Base-by-base conservation (phyloP, 202 grass and related monocot genomes). In the Carex arenaria region DNA sequence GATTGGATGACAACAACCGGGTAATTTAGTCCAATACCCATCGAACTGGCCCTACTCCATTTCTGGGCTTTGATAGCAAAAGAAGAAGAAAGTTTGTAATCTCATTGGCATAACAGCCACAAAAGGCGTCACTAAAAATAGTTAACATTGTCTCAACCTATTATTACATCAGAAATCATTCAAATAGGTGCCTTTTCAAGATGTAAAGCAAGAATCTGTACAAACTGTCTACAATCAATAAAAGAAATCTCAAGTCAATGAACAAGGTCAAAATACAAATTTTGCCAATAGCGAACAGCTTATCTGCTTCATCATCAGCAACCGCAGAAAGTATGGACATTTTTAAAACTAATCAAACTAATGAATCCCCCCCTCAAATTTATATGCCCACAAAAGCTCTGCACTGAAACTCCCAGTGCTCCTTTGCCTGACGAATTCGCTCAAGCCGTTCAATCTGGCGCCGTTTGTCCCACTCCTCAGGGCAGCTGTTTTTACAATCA, bases 341-440 rank as follows among this genome's bases (percentile, higher is more conserved):
- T 51, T 51, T 51, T 51, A 12, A 12, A 51, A 51, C 10, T 51
- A 51, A 51, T 51, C 47, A 49, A 9, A 47, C 43, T 47, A 47
- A 10, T 49, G 45, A 3, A 49, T 40, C 5, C 38, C 38, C 38
- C 79, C 49, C 72, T 64, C 22, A 42, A 17, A 7, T 2, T 90
- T 68, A 91, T 13, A 94, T 86, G 22, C 92, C 92, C 85, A 97
- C 80, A 73, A 97, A 94, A 74, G 87, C 88, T 73, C 84, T 93
- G 81, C 88, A 92, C 55, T 92, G 90, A 10, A 80, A 90, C 17
- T 97, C 86, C 94, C 94, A 97, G 8, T 92, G 92, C 63, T 97
- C 90, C 84, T 97, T 97, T 10, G 85, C 84, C 67, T 88, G 85
- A 28, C 90, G 94, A 80, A 94, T 80, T 20, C 94, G 90, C 61